Evolutionary conservation across 164 flowering plant species (phyloP).

Genomic region (Cinnamomum micranthum): DNA sequence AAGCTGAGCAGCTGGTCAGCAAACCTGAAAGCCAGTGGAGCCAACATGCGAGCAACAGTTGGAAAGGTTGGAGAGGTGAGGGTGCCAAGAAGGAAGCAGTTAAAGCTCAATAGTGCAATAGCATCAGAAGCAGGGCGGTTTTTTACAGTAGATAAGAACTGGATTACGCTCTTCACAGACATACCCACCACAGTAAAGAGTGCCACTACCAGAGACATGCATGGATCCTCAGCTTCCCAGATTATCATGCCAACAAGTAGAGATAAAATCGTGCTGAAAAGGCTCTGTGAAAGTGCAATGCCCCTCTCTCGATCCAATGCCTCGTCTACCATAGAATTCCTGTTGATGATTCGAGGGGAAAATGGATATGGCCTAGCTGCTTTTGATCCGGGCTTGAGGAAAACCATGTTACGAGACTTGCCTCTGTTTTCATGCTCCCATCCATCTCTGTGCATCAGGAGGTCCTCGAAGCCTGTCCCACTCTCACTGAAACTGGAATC

Average conservation of each 20-base stretch:
- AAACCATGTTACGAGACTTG: constrained; percentile 1
- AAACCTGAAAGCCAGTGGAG: constrained; percentile 28
- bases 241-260: constrained; percentile 61
- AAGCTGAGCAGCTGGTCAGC: constrained; percentile 11
- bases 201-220: constrained; percentile 72
- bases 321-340: constrained; percentile 3
- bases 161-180: constrained; percentile 62
- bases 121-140: constrained; percentile 71
- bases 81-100: constrained; percentile 79
- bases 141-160: constrained; percentile 51
- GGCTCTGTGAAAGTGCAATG: constrained; percentile 45
- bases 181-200: constrained; percentile 68
- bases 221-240: constrained; percentile 72
- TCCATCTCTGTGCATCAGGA: constrained; percentile 21
- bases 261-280: constrained; percentile 64
- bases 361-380: constrained; percentile 14
- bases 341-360: constrained; percentile 10
- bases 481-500: constrained; percentile 20
- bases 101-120: constrained; percentile 66
- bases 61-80: constrained; percentile 71
- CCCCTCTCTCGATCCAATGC: constrained; percentile 31
- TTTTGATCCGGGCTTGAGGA: constrained; percentile 15
- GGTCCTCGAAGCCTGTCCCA: constrained; percentile 20
- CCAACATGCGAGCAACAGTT: constrained; percentile 36
- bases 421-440: constrained; percentile 22